These are phyloP conservation scores for Fraxinus anomala DNA, from an alignment of 257 asterid genomes.

Conservation along the genomic window DNA sequence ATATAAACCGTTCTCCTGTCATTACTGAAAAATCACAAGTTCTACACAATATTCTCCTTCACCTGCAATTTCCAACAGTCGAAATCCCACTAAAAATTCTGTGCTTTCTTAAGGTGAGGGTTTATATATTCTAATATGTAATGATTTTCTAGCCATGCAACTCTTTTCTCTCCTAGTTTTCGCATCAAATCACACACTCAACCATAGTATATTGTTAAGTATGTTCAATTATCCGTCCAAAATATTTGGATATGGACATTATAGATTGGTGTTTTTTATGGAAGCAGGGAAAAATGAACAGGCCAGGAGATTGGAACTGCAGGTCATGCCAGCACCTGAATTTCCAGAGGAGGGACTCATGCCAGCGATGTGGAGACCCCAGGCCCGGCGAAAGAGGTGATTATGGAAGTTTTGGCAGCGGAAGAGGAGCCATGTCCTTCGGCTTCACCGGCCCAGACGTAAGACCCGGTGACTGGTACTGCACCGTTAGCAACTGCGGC, in stretches of 20 bases:
- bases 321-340: conserved; percentile 93
- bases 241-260: background rate
- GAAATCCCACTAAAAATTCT: background rate
- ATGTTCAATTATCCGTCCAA: background rate
- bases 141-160: conserved; percentile 3
- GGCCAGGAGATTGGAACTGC: conserved; percentile 99
- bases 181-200: background rate
- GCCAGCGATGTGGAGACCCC: conserved; percentile 94
- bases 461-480: conserved; percentile 99
- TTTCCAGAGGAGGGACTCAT: conserved; percentile 88
- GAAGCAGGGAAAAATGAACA: conserved; percentile 52
- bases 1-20: conserved; percentile 52
- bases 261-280: background rate
- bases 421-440: conserved; percentile 47
- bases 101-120: conserved; percentile 15
- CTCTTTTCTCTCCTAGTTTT: background rate
- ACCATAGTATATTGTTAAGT: background rate
- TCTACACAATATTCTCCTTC: conserved; percentile 16
- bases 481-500: conserved; percentile 76
- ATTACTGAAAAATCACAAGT: conserved; percentile 40
- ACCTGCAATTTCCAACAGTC: background rate
- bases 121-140: background rate
- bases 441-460: conserved; percentile 88
- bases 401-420: conserved; percentile 44
- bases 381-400: conserved; percentile 59